These are phyloP conservation scores for Globisporangium rhizosaccharum DNA, from an alignment of 352 stramenopile genomes.

Conservation along the genomic window DNA sequence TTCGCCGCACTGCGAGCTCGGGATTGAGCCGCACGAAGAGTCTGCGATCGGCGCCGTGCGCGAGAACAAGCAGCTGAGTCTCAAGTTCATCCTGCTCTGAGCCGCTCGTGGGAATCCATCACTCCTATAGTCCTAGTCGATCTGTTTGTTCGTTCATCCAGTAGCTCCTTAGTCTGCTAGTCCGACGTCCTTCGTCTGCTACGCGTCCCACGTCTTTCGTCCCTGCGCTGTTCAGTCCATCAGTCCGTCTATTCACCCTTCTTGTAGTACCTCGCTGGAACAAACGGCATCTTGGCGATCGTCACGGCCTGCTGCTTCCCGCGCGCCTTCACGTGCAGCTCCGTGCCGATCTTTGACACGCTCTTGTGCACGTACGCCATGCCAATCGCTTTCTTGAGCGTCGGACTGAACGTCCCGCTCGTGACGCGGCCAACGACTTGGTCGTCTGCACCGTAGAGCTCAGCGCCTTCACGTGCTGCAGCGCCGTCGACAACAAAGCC, in stretches of 20 bases:
- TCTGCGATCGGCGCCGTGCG: constrained; percentile 22
- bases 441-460: constrained; percentile 88
- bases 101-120: too few species aligned
- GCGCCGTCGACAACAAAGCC: constrained; percentile 95
- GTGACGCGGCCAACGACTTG: constrained; percentile 91
- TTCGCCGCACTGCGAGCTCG: constrained; percentile 48
- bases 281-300: constrained; percentile 98
- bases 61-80: constrained; percentile 60
- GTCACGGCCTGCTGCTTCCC: constrained; percentile 92
- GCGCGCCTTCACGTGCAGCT: constrained; percentile 93
- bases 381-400: constrained; percentile 94
- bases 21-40: constrained; percentile 44
- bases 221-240: neutral
- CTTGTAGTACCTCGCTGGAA: constrained; percentile 95
- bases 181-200: too few species aligned
- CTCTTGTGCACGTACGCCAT: constrained; percentile 98
- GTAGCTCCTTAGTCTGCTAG: too few species aligned
- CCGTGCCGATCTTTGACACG: constrained; percentile 89
- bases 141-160: neutral
- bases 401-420: constrained; percentile 95
- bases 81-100: constrained; percentile 68
- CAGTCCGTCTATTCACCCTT: constrained; percentile 15
- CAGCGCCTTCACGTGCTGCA: constrained; percentile 88
- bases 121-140: neutral
- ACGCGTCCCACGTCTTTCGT: neutral